Evolutionary conservation across 2,329 filamentous ascomycete species (phyloP), one percentile per base, ranked within the genome.

Genomic region (Alternaria postmessia): DNA sequence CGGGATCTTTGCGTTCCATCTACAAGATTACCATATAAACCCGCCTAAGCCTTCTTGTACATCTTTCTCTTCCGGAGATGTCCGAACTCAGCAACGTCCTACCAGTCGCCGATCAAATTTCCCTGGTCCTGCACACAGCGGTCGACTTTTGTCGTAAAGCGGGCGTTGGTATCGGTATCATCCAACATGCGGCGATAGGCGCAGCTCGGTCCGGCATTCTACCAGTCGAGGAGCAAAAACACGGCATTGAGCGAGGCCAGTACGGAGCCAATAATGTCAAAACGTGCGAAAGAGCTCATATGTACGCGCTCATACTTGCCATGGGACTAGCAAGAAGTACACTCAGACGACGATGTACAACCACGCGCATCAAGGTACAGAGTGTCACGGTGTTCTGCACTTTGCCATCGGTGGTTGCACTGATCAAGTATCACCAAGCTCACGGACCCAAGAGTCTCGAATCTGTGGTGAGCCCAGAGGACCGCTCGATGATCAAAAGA

Each of bases 161-260:
- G 41, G 62, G 62, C 38, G 41, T 62, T 43, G 62, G 62, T 36
- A 59, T 64, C 44, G 52, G 62, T 44, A 64, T 62, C 52, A 54
- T 57, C 44, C 54, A 61, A 59, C 36, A 54, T 51, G 54, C 61
- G 24, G 16, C 47, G 28, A 61, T 42, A 64, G 42, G 34, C 51
- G 30, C 54, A 59, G 44, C 61, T 18, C n/a, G 32, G 51, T 26
- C 36, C 43, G 34, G 18, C 51, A 56, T 38, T 38, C 28, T 64
- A 60, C 54, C 39, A 48, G 46, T 24, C 9, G 44, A 54, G 47
- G 38, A 64, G 46, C 57, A 46, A 9, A 61, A 59, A 48, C 39
- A 61, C 54, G 46, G 55, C 51, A 47, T 57, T 28, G 30, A 62
- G 51, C 48, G 55, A 42, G 36, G 47, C 42, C 55, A 60, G 43